Conservation (phyloP, 352 stramenopile species). For the Globisporangium alternatum region DNA sequence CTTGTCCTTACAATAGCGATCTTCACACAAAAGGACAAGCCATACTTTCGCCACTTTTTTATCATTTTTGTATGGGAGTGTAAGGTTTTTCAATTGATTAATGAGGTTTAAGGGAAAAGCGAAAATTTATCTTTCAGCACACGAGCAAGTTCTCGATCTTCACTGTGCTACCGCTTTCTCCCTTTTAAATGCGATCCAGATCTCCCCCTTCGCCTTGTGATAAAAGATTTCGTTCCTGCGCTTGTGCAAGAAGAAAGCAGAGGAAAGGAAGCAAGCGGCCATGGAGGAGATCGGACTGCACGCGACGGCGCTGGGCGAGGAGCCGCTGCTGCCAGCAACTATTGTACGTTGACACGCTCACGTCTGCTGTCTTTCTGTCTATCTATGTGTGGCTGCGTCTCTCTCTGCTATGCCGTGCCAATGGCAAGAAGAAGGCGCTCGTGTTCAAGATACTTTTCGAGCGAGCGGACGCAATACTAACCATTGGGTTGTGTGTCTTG, state of each 20-base stretch:
- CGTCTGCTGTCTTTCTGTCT: neutral
- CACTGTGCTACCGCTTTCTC: neutral
- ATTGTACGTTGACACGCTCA: slow-evolving; percentile 26
- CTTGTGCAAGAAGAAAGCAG: slow-evolving; percentile 3
- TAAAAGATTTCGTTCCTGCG: slow-evolving; percentile 14
- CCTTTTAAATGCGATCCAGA: neutral
- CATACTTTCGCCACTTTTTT: too few relatives aligned
- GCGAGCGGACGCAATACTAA: neutral
- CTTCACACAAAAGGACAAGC: too few relatives aligned
- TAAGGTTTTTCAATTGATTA: too few relatives aligned
- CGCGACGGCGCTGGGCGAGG: slow-evolving; percentile 34
- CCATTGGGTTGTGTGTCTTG: neutral
- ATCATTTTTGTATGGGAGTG: too few relatives aligned
- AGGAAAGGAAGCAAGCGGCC: slow-evolving; percentile 10
- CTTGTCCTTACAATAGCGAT: too few relatives aligned
- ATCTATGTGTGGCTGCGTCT: neutral
- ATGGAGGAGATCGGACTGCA: slow-evolving; percentile 69
- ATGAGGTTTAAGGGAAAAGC: too few relatives aligned
- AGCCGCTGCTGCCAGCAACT: slow-evolving; percentile 46
- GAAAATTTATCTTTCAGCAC: too few relatives aligned
- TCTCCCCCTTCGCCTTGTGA: slow-evolving; percentile 8
- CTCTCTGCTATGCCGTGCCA: neutral
- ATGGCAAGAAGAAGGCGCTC: neutral
- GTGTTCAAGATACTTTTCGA: neutral
- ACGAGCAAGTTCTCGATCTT: too few relatives aligned